Conservation (phyloP, 495 filamentous ascomycete genomes). For the Penicillium parvum region DNA sequence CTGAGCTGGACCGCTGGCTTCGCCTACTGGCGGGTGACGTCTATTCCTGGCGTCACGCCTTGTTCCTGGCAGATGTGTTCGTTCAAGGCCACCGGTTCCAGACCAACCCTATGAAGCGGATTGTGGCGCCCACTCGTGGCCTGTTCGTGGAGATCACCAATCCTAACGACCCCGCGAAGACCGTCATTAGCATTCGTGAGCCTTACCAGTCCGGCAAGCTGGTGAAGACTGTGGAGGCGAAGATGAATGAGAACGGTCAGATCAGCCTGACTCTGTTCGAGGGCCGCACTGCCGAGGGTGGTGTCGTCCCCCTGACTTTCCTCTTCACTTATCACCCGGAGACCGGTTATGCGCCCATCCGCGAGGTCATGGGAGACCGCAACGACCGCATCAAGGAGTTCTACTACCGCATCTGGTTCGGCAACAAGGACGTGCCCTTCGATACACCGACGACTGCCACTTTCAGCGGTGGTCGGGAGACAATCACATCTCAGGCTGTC, state of each 20-base stretch:
- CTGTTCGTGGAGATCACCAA: conserved; percentile 83
- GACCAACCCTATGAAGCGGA: conserved; percentile 88
- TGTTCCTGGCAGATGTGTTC: conserved; percentile 93
- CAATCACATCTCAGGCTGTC: conserved; percentile 84
- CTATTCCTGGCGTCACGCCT: conserved; percentile 90
- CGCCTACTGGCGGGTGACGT: conserved; percentile 78
- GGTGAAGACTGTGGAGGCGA: conserved; percentile 80
- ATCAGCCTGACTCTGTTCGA: conserved; percentile 85
- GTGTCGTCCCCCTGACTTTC: conserved; percentile 73
- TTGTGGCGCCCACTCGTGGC: conserved; percentile 79
- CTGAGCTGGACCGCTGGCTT: conserved; percentile 78
- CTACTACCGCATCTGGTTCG: conserved; percentile 94
- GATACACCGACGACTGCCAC: conserved; percentile 75
- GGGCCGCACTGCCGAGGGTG: conserved; percentile 75
- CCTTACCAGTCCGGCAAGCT: conserved; percentile 60
- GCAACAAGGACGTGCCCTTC: conserved; percentile 77
- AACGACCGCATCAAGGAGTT: conserved; percentile 98
- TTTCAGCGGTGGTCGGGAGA: conserved; percentile 83
- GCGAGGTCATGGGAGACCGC: conserved; percentile 88
- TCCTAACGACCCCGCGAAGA: conserved; percentile 73
- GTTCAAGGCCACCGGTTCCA: conserved; percentile 96
- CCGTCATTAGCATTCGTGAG: conserved; percentile 73
- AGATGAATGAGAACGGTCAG: conserved; percentile 66
- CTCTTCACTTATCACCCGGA: conserved; percentile 90
- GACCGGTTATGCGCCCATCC: conserved; percentile 89